Conservation (phyloP, 495 filamentous ascomycete genomes). For the Durotheca rogersii region DNA sequence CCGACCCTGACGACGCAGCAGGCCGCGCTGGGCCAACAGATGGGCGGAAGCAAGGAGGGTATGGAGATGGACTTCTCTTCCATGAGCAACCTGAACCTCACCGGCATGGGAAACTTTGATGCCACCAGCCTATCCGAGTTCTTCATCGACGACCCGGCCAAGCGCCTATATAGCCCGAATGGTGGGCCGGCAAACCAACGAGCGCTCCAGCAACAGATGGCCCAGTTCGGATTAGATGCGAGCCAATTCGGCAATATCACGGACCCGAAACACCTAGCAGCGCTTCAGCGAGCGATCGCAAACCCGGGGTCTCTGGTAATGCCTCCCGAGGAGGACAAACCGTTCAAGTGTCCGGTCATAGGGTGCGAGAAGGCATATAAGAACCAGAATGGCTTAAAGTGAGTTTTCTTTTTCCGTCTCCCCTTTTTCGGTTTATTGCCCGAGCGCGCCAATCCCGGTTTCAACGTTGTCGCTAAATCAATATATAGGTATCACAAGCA, state of each 20-base stretch:
- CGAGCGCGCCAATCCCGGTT: constrained; percentile 13
- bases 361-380: constrained; percentile 99
- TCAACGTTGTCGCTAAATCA: constrained; percentile 40
- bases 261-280: constrained; percentile 69
- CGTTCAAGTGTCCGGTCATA: constrained; percentile 95
- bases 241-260: constrained; percentile 71
- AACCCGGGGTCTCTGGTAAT: constrained; percentile 48
- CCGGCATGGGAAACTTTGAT: constrained; percentile 45
- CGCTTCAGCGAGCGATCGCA: constrained; percentile 72
- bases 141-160: constrained; percentile 95
- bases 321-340: constrained; percentile 77
- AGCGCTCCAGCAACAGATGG: constrained; percentile 60
- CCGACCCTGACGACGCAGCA: constrained; percentile 75
- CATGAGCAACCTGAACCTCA: constrained; percentile 55
- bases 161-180: constrained; percentile 83
- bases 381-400: constrained; percentile 98
- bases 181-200: constrained; percentile 68
- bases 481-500: constrained; percentile 65
- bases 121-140: constrained; percentile 40
- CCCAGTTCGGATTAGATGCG: constrained; percentile 62
- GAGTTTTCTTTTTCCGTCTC: constrained; percentile 37
- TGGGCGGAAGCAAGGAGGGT: constrained; percentile 42
- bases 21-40: constrained; percentile 38
- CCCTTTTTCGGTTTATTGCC: constrained; percentile 9
- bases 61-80: constrained; percentile 60